A percentile compares a stretch with the other conserved stretches of the same genome.
phyloP scores from a whole-genome alignment of 148 eudicot species.

The Heliamphora exappendiculata region DNA sequence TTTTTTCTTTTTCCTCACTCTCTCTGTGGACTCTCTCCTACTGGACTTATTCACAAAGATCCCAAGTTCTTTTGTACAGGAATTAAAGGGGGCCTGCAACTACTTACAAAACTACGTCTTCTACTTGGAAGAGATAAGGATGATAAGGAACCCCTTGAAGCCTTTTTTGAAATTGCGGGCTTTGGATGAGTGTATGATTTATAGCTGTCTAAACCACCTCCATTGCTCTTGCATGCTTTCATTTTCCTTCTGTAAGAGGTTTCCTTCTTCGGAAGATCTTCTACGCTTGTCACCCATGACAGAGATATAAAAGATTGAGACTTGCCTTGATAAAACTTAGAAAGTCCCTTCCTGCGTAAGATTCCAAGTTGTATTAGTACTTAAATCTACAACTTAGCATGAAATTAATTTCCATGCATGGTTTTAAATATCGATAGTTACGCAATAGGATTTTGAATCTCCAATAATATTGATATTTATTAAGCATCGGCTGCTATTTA shows the following conservation, averaged over 20 bases:
- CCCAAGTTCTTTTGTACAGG: conserved; percentile 16
- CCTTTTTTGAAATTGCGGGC: conserved; percentile 52
- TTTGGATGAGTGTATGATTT: conserved; percentile 52
- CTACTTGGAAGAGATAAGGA: conserved; percentile 32
- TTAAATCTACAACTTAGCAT: neutral
- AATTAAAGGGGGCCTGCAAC: conserved; percentile 31
- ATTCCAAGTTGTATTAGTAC: neutral
- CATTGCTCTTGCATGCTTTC: conserved; percentile 58
- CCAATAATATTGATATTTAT: too few relatives aligned
- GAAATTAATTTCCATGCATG: neutral
- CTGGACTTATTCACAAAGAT: neutral
- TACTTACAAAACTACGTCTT: conserved; percentile 32
- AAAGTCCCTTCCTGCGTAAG: conserved; percentile 66
- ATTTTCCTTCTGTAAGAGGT: conserved; percentile 36
- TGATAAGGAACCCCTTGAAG: conserved; percentile 28
- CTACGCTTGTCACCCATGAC: conserved; percentile 65
- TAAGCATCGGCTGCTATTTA: neutral
- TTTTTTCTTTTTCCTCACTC: neutral
- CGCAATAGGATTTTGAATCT: too few relatives aligned
- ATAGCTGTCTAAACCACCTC: conserved; percentile 42
- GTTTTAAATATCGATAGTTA: neutral
- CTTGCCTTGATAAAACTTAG: conserved; percentile 72
- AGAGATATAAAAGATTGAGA: conserved; percentile 75
- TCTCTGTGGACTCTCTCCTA: neutral
- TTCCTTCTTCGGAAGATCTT: conserved; percentile 66